These are phyloP conservation scores for Petunia hybrid DNA, from an alignment of 305 asterid genomes.

Conservation along the genomic window DNA sequence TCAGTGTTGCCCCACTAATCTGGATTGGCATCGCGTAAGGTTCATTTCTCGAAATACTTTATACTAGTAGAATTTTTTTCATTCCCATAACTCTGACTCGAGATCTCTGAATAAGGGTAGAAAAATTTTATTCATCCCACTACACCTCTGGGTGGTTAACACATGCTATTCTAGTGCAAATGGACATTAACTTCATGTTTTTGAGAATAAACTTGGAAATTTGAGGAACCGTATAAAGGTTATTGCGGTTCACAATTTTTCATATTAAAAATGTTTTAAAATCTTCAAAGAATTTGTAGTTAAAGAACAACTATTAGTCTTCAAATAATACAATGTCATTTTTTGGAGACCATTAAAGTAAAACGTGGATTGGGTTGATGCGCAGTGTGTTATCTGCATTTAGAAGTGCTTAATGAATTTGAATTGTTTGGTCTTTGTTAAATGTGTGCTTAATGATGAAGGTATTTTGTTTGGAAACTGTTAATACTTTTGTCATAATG, in stretches of 20 bases:
- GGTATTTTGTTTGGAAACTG: not conserved
- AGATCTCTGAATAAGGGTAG: too few species aligned
- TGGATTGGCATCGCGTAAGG: too few species aligned
- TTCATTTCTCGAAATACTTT: too few species aligned
- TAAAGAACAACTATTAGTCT: not conserved
- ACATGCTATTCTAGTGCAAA: too few species aligned
- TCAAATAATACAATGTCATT: not conserved
- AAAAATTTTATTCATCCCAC: too few species aligned
- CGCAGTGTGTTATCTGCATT: not conserved
- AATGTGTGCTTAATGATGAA: not conserved
- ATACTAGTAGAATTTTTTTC: too few species aligned
- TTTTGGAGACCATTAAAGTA: not conserved
- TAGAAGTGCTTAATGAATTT: not conserved
- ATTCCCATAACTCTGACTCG: too few species aligned
- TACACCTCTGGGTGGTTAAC: too few species aligned
- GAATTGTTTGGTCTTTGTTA: not conserved
- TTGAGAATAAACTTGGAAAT: not conserved
- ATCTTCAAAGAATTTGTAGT: not conserved
- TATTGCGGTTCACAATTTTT: too few species aligned
- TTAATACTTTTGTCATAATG: not conserved
- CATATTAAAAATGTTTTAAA: not conserved
- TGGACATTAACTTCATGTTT: not conserved
- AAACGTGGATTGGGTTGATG: not conserved
- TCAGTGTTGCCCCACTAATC: too few species aligned
- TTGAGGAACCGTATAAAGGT: too few species aligned